phyloP scores from a whole-genome alignment of 2,329 filamentous ascomycete genomes.

The Cyclaneusma minus region DNA sequence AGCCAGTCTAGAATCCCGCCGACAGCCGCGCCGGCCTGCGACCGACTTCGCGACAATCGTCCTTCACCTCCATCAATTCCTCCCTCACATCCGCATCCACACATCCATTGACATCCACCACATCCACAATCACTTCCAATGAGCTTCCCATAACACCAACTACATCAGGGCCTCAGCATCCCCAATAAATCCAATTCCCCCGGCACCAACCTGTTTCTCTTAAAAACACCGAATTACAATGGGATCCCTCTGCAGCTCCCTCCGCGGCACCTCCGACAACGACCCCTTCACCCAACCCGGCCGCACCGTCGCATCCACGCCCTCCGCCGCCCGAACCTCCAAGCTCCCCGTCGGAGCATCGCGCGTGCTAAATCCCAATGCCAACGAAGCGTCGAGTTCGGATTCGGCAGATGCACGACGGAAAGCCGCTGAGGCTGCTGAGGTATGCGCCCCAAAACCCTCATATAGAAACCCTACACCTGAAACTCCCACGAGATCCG shows the following conservation, averaged over 20 bases:
- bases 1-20: too few relatives aligned
- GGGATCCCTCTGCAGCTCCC: conserved; percentile 79
- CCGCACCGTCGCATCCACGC: conserved; percentile 48
- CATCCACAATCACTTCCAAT: too few relatives aligned
- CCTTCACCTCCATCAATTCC: conserved; percentile 1
- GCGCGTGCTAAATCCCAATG: conserved; percentile 21
- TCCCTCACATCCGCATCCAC: neutral
- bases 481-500: conserved; percentile 1
- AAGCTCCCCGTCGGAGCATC: conserved; percentile 9
- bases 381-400: too few relatives aligned
- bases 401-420: conserved; percentile 44
- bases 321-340: conserved; percentile 29
- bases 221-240: conserved; percentile 29
- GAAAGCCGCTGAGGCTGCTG: conserved; percentile 68
- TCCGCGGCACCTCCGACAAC: conserved; percentile 57
- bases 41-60: neutral
- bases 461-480: conserved; percentile 3
- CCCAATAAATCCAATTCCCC: too few relatives aligned
- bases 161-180: too few relatives aligned
- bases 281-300: conserved; percentile 60
- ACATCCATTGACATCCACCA: too few relatives aligned
- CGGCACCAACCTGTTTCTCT: neutral
- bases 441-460: too few relatives aligned
- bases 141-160: too few relatives aligned
- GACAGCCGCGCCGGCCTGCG: neutral